Percentiles rank a stretch among this genome's conserved stretches.
These are phyloP conservation scores for Neodidymelliopsis sp. DNA, from an alignment of 2,329 filamentous ascomycete species.

Conservation along the genomic window DNA sequence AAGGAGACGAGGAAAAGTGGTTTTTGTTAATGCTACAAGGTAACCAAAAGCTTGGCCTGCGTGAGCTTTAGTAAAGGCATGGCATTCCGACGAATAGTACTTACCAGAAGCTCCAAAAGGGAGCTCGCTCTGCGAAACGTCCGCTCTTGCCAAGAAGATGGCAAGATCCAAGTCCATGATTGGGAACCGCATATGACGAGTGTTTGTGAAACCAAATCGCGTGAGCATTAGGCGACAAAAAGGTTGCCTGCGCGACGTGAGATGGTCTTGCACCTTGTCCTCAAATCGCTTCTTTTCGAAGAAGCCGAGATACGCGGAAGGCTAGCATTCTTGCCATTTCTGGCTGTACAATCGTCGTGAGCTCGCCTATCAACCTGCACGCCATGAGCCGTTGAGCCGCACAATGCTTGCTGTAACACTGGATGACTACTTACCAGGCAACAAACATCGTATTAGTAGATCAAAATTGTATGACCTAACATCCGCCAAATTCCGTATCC, in stretches of 20 bases:
- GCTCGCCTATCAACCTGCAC: slow-evolving; percentile 6
- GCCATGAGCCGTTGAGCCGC: slow-evolving; percentile 9
- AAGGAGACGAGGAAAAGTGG: slow-evolving; percentile 17
- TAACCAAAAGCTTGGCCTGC: slow-evolving; percentile 4
- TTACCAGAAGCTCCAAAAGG: slow-evolving; percentile 11
- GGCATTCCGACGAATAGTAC: slow-evolving; percentile 2
- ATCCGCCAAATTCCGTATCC: background rate
- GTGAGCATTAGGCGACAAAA: slow-evolving; percentile 2
- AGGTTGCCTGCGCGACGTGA: slow-evolving; percentile 10
- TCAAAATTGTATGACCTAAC: background rate
- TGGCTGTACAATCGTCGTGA: slow-evolving; percentile 3
- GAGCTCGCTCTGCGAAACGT: background rate
- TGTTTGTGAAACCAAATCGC: slow-evolving; percentile 1
- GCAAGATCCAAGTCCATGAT: slow-evolving; percentile 5
- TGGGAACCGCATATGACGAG: slow-evolving; percentile 1
- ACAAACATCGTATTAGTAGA: background rate
- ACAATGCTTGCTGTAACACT: slow-evolving; percentile 10
- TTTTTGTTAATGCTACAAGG: slow-evolving; percentile 16
- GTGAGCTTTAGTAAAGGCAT: slow-evolving; percentile 10
- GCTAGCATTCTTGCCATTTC: slow-evolving; percentile 12
- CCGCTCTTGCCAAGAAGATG: slow-evolving; percentile 3
- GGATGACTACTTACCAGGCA: slow-evolving; percentile 4
- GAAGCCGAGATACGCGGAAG: slow-evolving; percentile 2
- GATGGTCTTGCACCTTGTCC: slow-evolving; percentile 5
- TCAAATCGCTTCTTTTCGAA: slow-evolving; percentile 1